phyloP scores from a whole-genome alignment of 2,329 filamentous ascomycete genomes.

The Aspergillus felis region DNA sequence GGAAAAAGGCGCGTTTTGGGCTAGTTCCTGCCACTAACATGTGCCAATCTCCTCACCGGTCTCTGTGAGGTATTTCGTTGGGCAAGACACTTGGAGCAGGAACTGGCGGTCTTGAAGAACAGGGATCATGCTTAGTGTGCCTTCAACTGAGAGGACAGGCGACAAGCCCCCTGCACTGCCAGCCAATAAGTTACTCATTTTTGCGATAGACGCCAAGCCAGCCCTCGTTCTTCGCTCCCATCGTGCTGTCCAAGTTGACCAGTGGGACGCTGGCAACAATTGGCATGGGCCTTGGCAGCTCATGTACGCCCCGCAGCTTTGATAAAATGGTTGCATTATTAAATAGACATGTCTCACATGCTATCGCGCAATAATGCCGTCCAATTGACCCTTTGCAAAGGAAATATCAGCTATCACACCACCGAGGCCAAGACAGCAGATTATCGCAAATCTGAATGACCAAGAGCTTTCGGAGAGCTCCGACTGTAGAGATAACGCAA shows the following conservation, averaged over 20 bases:
- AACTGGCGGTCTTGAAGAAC: not conserved
- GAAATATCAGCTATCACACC: not conserved
- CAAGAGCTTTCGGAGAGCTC: not conserved
- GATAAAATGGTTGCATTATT: slow-evolving; percentile 16
- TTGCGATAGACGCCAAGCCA: not conserved
- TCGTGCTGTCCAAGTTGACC: not conserved
- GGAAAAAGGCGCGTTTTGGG: not conserved
- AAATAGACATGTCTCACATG: slow-evolving; percentile 14
- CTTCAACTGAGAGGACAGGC: slow-evolving; percentile 1
- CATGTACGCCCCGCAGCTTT: slow-evolving; percentile 4
- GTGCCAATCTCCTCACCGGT: not conserved
- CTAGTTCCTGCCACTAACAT: slow-evolving; percentile 1
- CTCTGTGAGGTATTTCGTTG: not conserved
- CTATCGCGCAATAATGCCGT: slow-evolving; percentile 6
- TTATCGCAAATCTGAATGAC: slow-evolving; percentile 1
- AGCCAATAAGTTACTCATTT: slow-evolving; percentile 1
- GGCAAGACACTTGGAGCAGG: not conserved
- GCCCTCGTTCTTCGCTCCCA: not conserved
- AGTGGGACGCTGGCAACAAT: not conserved
- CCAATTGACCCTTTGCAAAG: slow-evolving; percentile 1
- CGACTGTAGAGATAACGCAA: slow-evolving; percentile 1
- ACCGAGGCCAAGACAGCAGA: not conserved
- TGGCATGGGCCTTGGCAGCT: not conserved
- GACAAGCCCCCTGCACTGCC: not conserved
- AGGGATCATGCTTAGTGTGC: not conserved